Evolutionary conservation across 2,329 filamentous ascomycete species (phyloP).

Genomic region (Scedosporium minutisporum): DNA sequence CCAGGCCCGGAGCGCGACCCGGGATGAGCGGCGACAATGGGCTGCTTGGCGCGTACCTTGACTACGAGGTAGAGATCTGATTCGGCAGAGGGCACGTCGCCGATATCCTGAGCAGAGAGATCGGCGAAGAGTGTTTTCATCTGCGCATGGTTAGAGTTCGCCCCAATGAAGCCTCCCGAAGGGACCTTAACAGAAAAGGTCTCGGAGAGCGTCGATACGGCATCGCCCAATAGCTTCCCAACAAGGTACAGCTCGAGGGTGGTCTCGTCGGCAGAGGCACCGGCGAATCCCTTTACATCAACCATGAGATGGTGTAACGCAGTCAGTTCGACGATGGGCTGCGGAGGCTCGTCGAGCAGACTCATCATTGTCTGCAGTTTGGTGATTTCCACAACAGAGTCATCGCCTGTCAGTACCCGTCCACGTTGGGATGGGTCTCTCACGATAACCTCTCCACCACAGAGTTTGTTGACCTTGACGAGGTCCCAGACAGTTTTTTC

Average conservation of each 20-base stretch:
- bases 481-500: slow-evolving; percentile 94
- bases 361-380: slow-evolving; percentile 94
- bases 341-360: slow-evolving; percentile 74
- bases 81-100: slow-evolving; percentile 51
- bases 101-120: slow-evolving; percentile 65
- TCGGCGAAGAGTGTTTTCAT: slow-evolving; percentile 84
- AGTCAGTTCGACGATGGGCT: slow-evolving; percentile 54
- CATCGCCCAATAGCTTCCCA: slow-evolving; percentile 54
- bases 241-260: slow-evolving; percentile 72
- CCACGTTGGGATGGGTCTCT: slow-evolving; percentile 77
- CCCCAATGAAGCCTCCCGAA: slow-evolving; percentile 60
- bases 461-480: slow-evolving; percentile 86
- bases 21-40: slow-evolving; percentile 35
- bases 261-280: slow-evolving; percentile 64
- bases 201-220: slow-evolving; percentile 65
- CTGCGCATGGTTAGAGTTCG: slow-evolving; percentile 53
- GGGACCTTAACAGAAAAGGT: slow-evolving; percentile 72
- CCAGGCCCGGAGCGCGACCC: slow-evolving; percentile 41
- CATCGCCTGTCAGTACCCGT: slow-evolving; percentile 79
- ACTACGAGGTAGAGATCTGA: slow-evolving; percentile 76
- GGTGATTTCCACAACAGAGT: slow-evolving; percentile 85
- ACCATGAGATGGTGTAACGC: slow-evolving; percentile 74
- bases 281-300: slow-evolving; percentile 74
- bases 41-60: slow-evolving; percentile 57
- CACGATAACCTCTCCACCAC: slow-evolving; percentile 89